These are phyloP conservation scores for Lyophyllum shimeji DNA, from an alignment of 768 basidiomycete species.

Conservation along the genomic window DNA sequence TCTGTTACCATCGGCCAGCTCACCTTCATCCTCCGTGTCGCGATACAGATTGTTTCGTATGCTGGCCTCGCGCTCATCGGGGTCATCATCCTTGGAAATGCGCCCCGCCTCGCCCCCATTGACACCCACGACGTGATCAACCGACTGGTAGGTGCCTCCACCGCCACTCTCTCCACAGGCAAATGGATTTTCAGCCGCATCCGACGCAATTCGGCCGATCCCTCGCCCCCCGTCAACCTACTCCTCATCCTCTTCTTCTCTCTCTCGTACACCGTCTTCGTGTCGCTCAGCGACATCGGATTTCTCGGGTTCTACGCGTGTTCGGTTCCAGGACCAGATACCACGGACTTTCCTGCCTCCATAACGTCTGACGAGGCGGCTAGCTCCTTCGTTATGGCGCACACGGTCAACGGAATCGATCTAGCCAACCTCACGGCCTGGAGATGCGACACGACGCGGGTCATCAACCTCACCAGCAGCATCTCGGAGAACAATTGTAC, in stretches of 20 bases:
- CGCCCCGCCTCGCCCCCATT: constrained; percentile 20
- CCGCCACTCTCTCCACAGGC: constrained; percentile 6
- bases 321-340: constrained; percentile 11
- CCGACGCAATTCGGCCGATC: constrained; percentile 12
- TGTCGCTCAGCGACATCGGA: constrained; percentile 15
- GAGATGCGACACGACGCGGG: not conserved
- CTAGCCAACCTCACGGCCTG: not conserved
- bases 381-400: constrained; percentile 1
- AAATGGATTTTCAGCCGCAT: constrained; percentile 20
- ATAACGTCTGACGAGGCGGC: constrained; percentile 7
- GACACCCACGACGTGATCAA: constrained; percentile 23
- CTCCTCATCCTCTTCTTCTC: constrained; percentile 18
- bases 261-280: constrained; percentile 9
- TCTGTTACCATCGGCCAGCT: constrained; percentile 19
- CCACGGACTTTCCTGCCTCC: not conserved
- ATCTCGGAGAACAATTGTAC: constrained; percentile 15
- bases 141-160: constrained; percentile 17
- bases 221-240: constrained; percentile 13
- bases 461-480: constrained; percentile 9
- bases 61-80: constrained; percentile 19
- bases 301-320: constrained; percentile 15
- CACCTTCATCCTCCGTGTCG: constrained; percentile 23
- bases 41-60: constrained; percentile 22
- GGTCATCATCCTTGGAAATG: constrained; percentile 18
- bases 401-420: constrained; percentile 5